Conservation (phyloP, 2,329 filamentous ascomycete species). For the Fusarium sp. region DNA sequence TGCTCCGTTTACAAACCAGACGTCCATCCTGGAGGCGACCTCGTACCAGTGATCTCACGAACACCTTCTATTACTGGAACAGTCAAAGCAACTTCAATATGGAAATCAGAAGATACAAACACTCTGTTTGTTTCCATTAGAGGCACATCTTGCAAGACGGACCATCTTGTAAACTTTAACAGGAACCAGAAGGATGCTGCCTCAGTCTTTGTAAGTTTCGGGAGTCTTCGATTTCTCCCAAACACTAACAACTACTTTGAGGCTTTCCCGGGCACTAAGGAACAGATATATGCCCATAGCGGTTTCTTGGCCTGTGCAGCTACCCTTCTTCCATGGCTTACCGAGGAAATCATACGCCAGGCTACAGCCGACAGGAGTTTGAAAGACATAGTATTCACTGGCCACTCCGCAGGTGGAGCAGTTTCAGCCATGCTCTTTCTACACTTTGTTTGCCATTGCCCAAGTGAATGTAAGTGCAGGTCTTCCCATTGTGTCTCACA, state of each 20-base stretch:
- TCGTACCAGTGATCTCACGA: constrained; percentile 27
- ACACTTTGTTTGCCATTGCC: constrained; percentile 5
- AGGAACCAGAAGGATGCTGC: background rate
- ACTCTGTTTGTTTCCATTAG: constrained; percentile 33
- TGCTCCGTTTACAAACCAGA: constrained; percentile 31
- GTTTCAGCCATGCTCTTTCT: constrained; percentile 34
- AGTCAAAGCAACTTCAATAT: constrained; percentile 36
- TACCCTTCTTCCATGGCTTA: constrained; percentile 20
- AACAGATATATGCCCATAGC: constrained; percentile 15
- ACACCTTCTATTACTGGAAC: constrained; percentile 28
- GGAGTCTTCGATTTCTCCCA: rapidly evolving
- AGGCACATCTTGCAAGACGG: constrained; percentile 29
- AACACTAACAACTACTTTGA: background rate
- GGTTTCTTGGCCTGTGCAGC: constrained; percentile 36
- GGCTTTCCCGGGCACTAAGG: background rate
- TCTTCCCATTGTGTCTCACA: rapidly evolving
- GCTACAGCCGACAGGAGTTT: background rate
- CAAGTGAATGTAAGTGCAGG: background rate
- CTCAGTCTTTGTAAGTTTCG: constrained; percentile 13
- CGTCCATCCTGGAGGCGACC: constrained; percentile 1
- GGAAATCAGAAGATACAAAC: constrained; percentile 19
- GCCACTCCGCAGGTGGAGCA: constrained; percentile 39
- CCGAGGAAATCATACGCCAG: constrained; percentile 14
- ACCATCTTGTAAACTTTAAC: constrained; percentile 41
- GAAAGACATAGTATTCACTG: constrained; percentile 29